These are phyloP conservation scores for Mycena chlorophos DNA, from an alignment of 768 basidiomycete genomes.

Conservation along the genomic window DNA sequence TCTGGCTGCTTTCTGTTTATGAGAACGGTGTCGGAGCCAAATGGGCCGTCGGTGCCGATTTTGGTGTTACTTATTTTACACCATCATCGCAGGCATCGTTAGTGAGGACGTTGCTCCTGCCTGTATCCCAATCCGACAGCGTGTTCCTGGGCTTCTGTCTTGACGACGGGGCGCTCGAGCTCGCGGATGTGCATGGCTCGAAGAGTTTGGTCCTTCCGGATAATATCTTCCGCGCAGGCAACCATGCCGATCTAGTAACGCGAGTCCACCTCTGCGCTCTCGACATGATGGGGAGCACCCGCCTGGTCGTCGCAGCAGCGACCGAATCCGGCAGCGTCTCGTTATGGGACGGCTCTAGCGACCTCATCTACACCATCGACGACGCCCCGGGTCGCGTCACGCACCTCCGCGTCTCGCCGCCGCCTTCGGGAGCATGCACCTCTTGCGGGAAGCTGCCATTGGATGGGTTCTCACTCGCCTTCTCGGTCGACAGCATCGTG, in stretches of 20 bases:
- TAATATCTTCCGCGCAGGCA: slow-evolving; percentile 60
- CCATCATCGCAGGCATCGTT: slow-evolving; percentile 47
- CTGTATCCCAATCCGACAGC: slow-evolving; percentile 46
- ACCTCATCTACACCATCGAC: slow-evolving; percentile 63
- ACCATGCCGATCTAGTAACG: slow-evolving; percentile 52
- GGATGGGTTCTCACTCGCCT: slow-evolving; percentile 64
- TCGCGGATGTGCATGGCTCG: slow-evolving; percentile 53
- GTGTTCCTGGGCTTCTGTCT: slow-evolving; percentile 59
- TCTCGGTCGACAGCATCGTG: slow-evolving; percentile 66
- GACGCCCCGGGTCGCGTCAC: slow-evolving; percentile 59
- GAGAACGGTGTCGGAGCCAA: slow-evolving; percentile 59
- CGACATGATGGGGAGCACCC: slow-evolving; percentile 50
- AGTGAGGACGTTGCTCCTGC: slow-evolving; percentile 49
- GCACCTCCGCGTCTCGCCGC: slow-evolving; percentile 59
- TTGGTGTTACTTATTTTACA: slow-evolving; percentile 38
- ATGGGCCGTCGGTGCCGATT: slow-evolving; percentile 46
- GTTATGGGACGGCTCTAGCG: slow-evolving; percentile 73
- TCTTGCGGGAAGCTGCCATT: slow-evolving; percentile 68
- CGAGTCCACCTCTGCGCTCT: slow-evolving; percentile 54
- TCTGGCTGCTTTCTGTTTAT: slow-evolving; percentile 50
- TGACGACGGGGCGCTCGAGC: slow-evolving; percentile 66
- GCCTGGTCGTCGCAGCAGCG: slow-evolving; percentile 58
- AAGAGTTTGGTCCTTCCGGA: slow-evolving; percentile 43
- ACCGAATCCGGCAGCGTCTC: slow-evolving; percentile 71
- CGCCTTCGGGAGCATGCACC: slow-evolving; percentile 57